Base-by-base conservation (phyloP, 148 eudicot species). In the Vaccinium darrowii region DNA sequence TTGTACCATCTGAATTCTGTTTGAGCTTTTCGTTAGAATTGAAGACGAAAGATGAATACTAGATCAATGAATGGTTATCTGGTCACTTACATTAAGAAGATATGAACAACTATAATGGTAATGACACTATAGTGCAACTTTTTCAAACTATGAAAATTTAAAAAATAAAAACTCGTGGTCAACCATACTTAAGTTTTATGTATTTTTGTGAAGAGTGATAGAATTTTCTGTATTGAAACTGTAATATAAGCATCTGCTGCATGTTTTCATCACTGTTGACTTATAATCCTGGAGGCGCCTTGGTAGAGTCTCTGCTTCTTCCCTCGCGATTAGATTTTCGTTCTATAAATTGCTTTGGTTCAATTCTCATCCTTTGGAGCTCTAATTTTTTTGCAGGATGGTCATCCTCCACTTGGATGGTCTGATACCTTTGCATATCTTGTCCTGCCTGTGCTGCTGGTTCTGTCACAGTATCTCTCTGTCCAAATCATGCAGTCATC, bases 341-440 rank as follows among this genome's bases (percentile, higher is more conserved):
- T 67, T 27, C 62, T 82, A 13, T 79, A 79, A 53, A 14, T 15
- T 53, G 21, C 7, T 18, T 79, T 54, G 16, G 63, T 53, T 53
- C 9, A 25, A 30, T 54, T 54, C 63, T 79, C 2, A 79, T 79
- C 65, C 65, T 54, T 60, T 50, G 53, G 62, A 39, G n/a, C 56
- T 67, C 51, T 49, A 50, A 67, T 65, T 60, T 81, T 79, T 79
- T 77, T 54, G 76, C 90, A 94, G 98, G 98, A 95, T 91, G 98
- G 98, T 84, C 98, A 93, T 62, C 99, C 99, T 47, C 97, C 99
- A 0, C 98, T 96, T 87, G 99, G 98, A 82, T 96, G 99, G 99
- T 87, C 97, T 81, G 97, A 93, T 86, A 96, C 99, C 53, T 88
- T 92, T 57, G 95, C 99, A 52, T 96, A 96, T 91, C 98, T 96